These are phyloP conservation scores for Astrephomene gubernaculifera DNA, from an alignment of 139 green algal species.

Conservation along the genomic window DNA sequence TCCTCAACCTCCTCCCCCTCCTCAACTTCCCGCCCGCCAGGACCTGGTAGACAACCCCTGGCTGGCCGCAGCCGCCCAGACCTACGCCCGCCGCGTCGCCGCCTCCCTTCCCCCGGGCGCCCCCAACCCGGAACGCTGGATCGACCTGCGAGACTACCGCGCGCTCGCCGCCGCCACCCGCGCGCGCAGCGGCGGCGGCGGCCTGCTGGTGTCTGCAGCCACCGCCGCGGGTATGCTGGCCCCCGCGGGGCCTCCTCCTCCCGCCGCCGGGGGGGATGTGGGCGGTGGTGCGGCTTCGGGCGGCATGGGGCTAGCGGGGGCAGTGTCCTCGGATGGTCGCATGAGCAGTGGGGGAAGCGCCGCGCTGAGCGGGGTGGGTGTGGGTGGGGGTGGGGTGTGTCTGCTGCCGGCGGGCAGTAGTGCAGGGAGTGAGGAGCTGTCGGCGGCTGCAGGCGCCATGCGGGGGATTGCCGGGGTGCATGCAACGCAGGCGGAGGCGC, in stretches of 20 bases:
- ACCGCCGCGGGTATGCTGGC: neutral
- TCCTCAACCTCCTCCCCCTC: too few species aligned
- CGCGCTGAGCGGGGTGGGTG: too few species aligned
- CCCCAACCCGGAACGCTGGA: neutral
- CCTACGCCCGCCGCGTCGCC: conserved; percentile 15
- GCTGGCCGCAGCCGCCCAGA: conserved; percentile 4
- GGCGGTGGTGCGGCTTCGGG: neutral
- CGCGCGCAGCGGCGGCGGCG: neutral
- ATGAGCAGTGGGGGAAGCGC: neutral
- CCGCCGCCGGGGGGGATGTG: neutral
- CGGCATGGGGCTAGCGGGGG: too few species aligned
- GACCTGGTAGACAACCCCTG: conserved; percentile 38
- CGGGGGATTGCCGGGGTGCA: neutral
- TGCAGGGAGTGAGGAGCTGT: neutral
- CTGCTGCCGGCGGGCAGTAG: neutral
- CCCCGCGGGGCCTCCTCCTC: too few species aligned
- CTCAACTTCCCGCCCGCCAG: neutral
- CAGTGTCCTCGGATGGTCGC: too few species aligned
- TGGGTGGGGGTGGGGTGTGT: too few species aligned
- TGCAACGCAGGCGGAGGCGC: neutral
- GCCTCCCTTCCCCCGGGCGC: neutral
- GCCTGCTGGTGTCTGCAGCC: too few species aligned
- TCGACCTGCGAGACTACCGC: conserved; percentile 23
- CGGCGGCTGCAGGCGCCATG: conserved; percentile 12
- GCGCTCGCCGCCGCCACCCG: neutral